Evolutionary conservation across 768 basidiomycete genomes (phyloP).

Genomic region (Naganishia friedmannii): DNA sequence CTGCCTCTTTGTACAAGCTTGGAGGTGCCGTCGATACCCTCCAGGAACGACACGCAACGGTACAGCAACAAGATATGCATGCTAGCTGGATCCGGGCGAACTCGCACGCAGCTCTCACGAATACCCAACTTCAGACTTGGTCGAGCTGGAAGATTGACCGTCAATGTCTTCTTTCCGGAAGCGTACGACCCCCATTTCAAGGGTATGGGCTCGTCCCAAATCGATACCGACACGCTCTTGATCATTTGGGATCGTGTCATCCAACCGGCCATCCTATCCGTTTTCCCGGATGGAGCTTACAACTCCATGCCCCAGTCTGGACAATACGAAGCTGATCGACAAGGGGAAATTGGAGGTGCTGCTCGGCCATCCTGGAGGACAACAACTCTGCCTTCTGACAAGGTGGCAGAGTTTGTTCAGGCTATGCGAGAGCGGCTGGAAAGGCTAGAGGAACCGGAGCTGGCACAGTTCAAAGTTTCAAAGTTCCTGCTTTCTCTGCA

Average conservation of each 20-base stretch:
- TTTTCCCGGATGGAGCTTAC: neutral
- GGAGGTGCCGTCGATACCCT: neutral
- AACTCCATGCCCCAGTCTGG: neutral
- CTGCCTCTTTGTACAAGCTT: neutral
- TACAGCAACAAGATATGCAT: neutral
- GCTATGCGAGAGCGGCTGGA: neutral
- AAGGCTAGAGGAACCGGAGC: too few relatives aligned
- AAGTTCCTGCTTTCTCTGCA: neutral
- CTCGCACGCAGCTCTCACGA: neutral
- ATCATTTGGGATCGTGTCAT: neutral
- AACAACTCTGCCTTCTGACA: neutral
- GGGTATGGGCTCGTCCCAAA: neutral
- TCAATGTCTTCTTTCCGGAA: neutral
- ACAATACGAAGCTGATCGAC: neutral
- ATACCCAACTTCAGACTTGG: neutral
- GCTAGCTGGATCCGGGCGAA: neutral
- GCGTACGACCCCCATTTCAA: neutral
- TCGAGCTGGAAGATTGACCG: neutral
- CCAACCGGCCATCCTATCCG: neutral
- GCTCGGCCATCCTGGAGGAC: neutral
- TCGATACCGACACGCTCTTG: neutral
- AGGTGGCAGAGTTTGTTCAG: neutral
- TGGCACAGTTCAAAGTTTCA: too few relatives aligned
- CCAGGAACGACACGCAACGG: neutral
- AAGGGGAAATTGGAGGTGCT: neutral